A percentile compares a stretch with the other conserved stretches of the same genome.
phyloP scores from a whole-genome alignment of 805 yeast species.

The Huiozyma naganishii region DNA sequence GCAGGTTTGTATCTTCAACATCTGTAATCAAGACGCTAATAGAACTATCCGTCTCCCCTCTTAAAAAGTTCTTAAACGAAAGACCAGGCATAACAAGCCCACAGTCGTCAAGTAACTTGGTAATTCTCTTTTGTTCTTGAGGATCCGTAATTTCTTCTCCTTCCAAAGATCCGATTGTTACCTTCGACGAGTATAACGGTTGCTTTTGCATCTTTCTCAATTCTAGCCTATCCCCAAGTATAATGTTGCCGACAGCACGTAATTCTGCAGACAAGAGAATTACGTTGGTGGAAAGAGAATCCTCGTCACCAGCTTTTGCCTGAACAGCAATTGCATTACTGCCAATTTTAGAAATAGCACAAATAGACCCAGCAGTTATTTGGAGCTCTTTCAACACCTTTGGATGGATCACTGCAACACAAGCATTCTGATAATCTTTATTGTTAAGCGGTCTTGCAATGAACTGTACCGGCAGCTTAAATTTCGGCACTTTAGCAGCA shows the following conservation, averaged over 20 bases:
- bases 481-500: slow-evolving; percentile 16
- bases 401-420: slow-evolving; percentile 33
- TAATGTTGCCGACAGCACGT: slow-evolving; percentile 32
- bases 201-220: slow-evolving; percentile 38
- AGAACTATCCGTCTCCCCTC: slow-evolving; percentile 6
- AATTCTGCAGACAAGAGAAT: slow-evolving; percentile 39
- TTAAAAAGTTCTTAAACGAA: slow-evolving; percentile 20
- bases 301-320: slow-evolving; percentile 30
- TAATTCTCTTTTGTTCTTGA: slow-evolving; percentile 25
- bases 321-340: slow-evolving; percentile 37
- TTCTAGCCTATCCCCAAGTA: slow-evolving; percentile 42
- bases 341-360: slow-evolving; percentile 36
- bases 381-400: slow-evolving; percentile 39
- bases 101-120: slow-evolving; percentile 37
- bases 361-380: slow-evolving; percentile 35
- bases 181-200: slow-evolving; percentile 36
- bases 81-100: slow-evolving; percentile 56
- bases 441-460: slow-evolving; percentile 30
- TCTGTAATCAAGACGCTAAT: slow-evolving; percentile 16
- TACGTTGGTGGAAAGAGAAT: slow-evolving; percentile 28
- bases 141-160: slow-evolving; percentile 16
- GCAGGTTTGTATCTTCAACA: slow-evolving; percentile 25
- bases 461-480: slow-evolving; percentile 31
- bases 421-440: slow-evolving; percentile 22
- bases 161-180: slow-evolving; percentile 26